Percentiles rank a stretch among this genome's conserved stretches.
phyloP scores from a whole-genome alignment of 1,284 basidiomycete genomes.

The Ganoderma resinaceum region DNA sequence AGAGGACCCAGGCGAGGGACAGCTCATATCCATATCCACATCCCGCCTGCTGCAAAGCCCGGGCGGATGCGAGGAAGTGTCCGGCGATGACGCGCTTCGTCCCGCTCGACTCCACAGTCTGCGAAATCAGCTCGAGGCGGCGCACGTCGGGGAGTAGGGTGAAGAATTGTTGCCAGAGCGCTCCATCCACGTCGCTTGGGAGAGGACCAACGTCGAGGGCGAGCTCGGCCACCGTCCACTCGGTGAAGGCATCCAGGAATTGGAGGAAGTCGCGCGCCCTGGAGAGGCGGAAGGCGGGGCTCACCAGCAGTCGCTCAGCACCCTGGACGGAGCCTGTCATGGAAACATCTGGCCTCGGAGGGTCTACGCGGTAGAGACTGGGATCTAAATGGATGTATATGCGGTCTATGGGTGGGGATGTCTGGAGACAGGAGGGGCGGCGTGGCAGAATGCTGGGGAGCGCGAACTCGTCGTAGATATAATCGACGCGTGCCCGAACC shows the following conservation, averaged over 20 bases:
- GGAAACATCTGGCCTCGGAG: neutral
- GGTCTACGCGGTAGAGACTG: neutral
- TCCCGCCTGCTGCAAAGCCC: neutral
- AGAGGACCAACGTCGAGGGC: neutral
- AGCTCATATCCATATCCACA: no score
- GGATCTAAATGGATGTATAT: neutral
- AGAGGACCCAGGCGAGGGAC: neutral
- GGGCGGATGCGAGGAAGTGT: neutral
- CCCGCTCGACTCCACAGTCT: neutral
- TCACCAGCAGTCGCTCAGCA: neutral
- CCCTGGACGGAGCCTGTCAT: neutral
- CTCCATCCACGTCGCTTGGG: neutral
- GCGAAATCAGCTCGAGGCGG: neutral
- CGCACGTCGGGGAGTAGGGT: neutral
- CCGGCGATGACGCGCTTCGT: neutral
- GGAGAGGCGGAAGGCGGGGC: neutral
- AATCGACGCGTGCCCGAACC: rapidly evolving
- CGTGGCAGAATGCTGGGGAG: neutral
- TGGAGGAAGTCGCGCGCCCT: neutral
- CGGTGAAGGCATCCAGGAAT: neutral
- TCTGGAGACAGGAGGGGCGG: neutral
- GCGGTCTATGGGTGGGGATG: neutral
- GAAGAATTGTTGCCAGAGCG: neutral
- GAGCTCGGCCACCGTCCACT: neutral
- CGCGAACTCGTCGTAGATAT: neutral